These are phyloP conservation scores for Sporothrix luriei DNA, from an alignment of 2,329 filamentous ascomycete genomes.

Conservation along the genomic window DNA sequence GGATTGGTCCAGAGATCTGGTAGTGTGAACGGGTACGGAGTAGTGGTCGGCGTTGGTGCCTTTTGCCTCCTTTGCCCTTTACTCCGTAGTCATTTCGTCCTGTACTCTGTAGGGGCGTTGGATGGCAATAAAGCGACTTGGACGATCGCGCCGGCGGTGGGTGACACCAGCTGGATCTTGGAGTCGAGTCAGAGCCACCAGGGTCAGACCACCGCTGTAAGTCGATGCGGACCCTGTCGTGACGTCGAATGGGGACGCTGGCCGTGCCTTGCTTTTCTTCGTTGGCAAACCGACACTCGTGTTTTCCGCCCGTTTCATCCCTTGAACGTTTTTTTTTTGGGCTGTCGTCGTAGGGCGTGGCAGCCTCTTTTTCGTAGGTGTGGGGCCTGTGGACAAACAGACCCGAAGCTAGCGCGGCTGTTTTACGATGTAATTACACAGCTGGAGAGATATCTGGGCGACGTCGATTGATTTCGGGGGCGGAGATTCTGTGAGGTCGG, in stretches of 20 bases:
- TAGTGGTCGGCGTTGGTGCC: conserved; percentile 9
- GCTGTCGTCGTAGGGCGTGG: background rate
- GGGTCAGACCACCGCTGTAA: conserved; percentile 21
- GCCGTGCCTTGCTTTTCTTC: conserved; percentile 2
- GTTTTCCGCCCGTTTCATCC: conserved; percentile 3
- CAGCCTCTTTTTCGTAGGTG: background rate
- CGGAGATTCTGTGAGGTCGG: conserved; percentile 10
- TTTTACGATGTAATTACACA: too few relatives aligned
- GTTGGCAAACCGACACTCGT: background rate
- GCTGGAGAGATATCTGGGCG: conserved; percentile 4
- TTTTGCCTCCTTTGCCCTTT: background rate
- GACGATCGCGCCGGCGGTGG: conserved; percentile 17
- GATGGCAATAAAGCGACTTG: background rate
- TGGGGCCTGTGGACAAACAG: conserved; percentile 15
- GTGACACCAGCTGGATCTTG: conserved; percentile 29
- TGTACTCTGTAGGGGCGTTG: background rate
- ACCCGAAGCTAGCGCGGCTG: conserved; percentile 24
- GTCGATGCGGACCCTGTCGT: conserved; percentile 9
- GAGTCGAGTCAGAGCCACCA: conserved; percentile 22
- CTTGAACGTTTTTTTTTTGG: conserved; percentile 12
- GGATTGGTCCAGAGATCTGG: conserved; percentile 30
- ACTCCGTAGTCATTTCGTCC: background rate
- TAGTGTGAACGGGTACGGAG: conserved; percentile 1
- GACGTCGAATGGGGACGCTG: conserved; percentile 3
- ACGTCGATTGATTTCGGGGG: conserved; percentile 1